Evolutionary conservation across 2,329 filamentous ascomycete genomes (phyloP).

Genomic region (Apiospora phragmitis): DNA sequence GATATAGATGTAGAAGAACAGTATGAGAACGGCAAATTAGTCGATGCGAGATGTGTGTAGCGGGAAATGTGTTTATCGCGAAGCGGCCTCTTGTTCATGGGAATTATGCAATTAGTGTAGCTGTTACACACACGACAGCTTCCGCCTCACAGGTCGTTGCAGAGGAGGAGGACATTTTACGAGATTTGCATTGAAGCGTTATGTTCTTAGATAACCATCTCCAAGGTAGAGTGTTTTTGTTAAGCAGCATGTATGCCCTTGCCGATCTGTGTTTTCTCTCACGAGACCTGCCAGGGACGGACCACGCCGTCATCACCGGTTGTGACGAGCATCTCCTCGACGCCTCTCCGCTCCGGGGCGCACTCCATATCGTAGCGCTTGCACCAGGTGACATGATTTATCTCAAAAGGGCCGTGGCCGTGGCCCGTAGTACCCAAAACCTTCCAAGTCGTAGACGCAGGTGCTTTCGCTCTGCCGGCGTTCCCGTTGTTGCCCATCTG

Average conservation of each 20-base stretch:
- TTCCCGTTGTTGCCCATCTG: slow-evolving; percentile 28
- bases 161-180: background rate
- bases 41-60: too few species aligned
- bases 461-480: slow-evolving; percentile 16
- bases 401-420: slow-evolving; percentile 88
- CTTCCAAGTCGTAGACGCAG: slow-evolving; percentile 62
- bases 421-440: slow-evolving; percentile 68
- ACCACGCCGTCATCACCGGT: slow-evolving; percentile 92
- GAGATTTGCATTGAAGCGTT: background rate
- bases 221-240: background rate
- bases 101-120: too few species aligned
- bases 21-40: too few species aligned
- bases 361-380: slow-evolving; percentile 67
- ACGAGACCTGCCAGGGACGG: slow-evolving; percentile 70
- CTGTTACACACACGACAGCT: too few species aligned
- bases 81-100: too few species aligned
- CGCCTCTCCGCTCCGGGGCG: slow-evolving; percentile 45
- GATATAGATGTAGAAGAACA: too few species aligned
- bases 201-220: background rate
- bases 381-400: slow-evolving; percentile 92
- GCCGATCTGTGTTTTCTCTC: background rate
- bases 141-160: background rate
- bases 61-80: background rate
- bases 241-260: background rate
- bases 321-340: slow-evolving; percentile 84